These are phyloP conservation scores for Pleurotus cornucopiae DNA, from an alignment of 768 basidiomycete species.

Conservation along the genomic window DNA sequence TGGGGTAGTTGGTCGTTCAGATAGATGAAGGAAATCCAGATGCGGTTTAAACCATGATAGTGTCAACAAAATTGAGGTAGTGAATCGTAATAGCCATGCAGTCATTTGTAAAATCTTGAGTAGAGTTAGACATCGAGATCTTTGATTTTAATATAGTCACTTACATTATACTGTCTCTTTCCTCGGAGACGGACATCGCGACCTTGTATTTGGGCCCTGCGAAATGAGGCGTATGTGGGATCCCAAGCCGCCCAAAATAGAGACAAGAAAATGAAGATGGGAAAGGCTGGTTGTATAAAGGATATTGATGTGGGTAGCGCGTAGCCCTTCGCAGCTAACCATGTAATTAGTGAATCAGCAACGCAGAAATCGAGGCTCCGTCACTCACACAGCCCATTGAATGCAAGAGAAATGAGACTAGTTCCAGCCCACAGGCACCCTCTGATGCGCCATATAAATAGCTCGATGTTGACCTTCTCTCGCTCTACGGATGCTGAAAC, in stretches of 20 bases:
- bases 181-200: slow-evolving; percentile 66
- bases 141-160: slow-evolving; percentile 17
- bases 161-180: slow-evolving; percentile 58
- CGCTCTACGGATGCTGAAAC: slow-evolving; percentile 35
- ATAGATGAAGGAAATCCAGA: slow-evolving; percentile 33
- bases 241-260: slow-evolving; percentile 84
- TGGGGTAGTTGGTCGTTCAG: slow-evolving; percentile 28
- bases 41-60: slow-evolving; percentile 36
- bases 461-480: slow-evolving; percentile 42
- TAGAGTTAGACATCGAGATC: neutral
- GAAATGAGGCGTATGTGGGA: slow-evolving; percentile 66
- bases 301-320: slow-evolving; percentile 21
- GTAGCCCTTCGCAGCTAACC: slow-evolving; percentile 28
- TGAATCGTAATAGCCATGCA: slow-evolving; percentile 53
- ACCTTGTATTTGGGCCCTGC: slow-evolving; percentile 63
- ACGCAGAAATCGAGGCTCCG: neutral
- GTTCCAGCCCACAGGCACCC: slow-evolving; percentile 64
- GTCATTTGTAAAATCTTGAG: slow-evolving; percentile 54
- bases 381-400: slow-evolving; percentile 44
- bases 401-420: slow-evolving; percentile 34
- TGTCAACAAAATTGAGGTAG: slow-evolving; percentile 42
- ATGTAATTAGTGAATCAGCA: neutral
- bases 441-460: slow-evolving; percentile 64
- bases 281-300: slow-evolving; percentile 36
- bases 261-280: slow-evolving; percentile 51